phyloP scores from a whole-genome alignment of 108 stramenopile species.

The Phaeodactylum tricornutum region DNA sequence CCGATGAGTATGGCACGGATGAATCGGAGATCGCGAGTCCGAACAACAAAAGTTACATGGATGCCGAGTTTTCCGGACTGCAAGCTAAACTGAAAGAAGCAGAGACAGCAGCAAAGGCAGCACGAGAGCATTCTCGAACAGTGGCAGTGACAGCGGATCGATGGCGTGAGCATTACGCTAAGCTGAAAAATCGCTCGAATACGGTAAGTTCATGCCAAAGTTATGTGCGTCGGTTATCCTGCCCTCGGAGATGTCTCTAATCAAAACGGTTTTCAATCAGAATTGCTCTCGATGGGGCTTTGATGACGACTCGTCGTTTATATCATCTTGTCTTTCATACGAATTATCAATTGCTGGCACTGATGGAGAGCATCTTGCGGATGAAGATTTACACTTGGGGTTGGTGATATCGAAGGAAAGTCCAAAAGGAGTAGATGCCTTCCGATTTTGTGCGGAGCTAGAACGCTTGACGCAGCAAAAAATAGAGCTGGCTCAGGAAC shows the following conservation, averaged over 20 bases:
- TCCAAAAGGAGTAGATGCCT: background rate
- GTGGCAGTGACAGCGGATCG: too few relatives aligned
- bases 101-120: too few relatives aligned
- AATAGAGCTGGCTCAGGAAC: background rate
- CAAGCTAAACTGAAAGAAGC: too few relatives aligned
- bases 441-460: background rate
- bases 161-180: too few relatives aligned
- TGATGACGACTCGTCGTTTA: background rate
- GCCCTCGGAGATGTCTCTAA: background rate
- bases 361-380: background rate
- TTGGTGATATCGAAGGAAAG: background rate
- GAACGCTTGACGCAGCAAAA: background rate
- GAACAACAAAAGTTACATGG: too few relatives aligned
- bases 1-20: background rate
- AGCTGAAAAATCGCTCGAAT: too few relatives aligned
- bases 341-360: background rate
- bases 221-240: background rate
- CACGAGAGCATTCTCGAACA: too few relatives aligned
- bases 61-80: too few relatives aligned
- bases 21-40: background rate
- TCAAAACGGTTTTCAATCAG: background rate
- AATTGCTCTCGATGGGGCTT: background rate
- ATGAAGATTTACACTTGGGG: background rate
- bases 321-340: background rate
- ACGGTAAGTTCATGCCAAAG: too few relatives aligned